Evolutionary conservation across 768 basidiomycete species (phyloP).

Genomic region (Saitozyma podzolica): DNA sequence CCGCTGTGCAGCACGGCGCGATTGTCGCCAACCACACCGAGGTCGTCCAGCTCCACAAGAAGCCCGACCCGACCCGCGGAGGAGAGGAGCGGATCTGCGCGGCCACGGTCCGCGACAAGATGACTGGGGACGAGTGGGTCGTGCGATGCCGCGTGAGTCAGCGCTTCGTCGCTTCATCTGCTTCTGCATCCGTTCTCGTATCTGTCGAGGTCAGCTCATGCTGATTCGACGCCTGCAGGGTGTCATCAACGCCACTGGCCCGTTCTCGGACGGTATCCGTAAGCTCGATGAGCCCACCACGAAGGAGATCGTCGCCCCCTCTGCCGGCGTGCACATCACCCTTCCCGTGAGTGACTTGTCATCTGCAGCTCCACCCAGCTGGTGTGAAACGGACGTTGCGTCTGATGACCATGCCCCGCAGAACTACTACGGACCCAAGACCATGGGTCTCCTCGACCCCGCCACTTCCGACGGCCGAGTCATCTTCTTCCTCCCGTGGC

Average conservation of each 20-base stretch:
- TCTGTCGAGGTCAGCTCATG: neutral
- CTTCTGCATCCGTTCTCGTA: neutral
- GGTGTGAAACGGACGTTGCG: neutral
- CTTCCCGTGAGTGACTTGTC: slow-evolving; percentile 60
- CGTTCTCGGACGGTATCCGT: slow-evolving; percentile 83
- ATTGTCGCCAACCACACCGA: slow-evolving; percentile 85
- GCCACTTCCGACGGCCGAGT: slow-evolving; percentile 94
- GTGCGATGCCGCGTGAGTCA: slow-evolving; percentile 70
- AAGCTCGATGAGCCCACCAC: slow-evolving; percentile 64
- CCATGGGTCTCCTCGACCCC: slow-evolving; percentile 93
- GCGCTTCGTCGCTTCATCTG: neutral
- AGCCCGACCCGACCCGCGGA: slow-evolving; percentile 36
- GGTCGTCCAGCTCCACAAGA: slow-evolving; percentile 74
- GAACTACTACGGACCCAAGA: slow-evolving; percentile 88
- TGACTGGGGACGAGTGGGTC: slow-evolving; percentile 79
- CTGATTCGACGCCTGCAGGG: slow-evolving; percentile 58
- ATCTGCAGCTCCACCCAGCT: neutral
- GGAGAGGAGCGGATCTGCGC: slow-evolving; percentile 67
- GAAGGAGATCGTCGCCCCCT: slow-evolving; percentile 84
- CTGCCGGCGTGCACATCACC: slow-evolving; percentile 92
- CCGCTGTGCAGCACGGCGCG: slow-evolving; percentile 88
- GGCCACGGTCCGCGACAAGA: slow-evolving; percentile 73
- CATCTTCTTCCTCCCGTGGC: slow-evolving; percentile 99
- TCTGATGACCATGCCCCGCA: slow-evolving; percentile 2
- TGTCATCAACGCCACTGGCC: slow-evolving; percentile 94